These are phyloP conservation scores for Tylopilus rubrobrunneus DNA, from an alignment of 768 basidiomycete genomes.

Conservation along the genomic window DNA sequence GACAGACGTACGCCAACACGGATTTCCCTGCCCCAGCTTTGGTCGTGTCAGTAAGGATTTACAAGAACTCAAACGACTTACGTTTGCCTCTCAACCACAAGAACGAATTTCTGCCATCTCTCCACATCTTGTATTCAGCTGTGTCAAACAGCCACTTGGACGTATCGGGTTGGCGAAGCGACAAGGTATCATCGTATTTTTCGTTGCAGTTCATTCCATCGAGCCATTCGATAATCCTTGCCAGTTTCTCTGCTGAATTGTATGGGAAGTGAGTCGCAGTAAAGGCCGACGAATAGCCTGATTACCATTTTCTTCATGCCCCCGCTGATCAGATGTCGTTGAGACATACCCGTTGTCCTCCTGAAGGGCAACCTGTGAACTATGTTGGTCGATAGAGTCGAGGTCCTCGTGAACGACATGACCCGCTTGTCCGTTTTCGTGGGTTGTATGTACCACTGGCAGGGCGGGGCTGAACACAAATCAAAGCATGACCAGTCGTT, in stretches of 20 bases:
- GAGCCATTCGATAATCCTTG: not conserved
- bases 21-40: not conserved
- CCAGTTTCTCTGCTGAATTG: not conserved
- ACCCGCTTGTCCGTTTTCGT: too few relatives aligned
- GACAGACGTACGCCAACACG: slow-evolving; percentile 1
- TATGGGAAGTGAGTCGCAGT: not conserved
- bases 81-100: slow-evolving; percentile 1
- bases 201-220: not conserved
- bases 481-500: not conserved
- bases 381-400: too few relatives aligned
- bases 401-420: not conserved
- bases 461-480: not conserved
- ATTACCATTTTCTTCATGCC: not conserved
- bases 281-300: not conserved
- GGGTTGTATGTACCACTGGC: too few relatives aligned
- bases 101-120: not conserved
- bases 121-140: not conserved
- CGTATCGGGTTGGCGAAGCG: not conserved
- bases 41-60: not conserved
- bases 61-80: not conserved
- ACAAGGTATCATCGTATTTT: not conserved
- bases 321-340: too few relatives aligned
- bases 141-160: slow-evolving; percentile 3
- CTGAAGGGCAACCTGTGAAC: not conserved
- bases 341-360: not conserved